Evolutionary conservation across 73 alveolate genomes (phyloP).

Genomic region (Symbiodinium pilosum): DNA sequence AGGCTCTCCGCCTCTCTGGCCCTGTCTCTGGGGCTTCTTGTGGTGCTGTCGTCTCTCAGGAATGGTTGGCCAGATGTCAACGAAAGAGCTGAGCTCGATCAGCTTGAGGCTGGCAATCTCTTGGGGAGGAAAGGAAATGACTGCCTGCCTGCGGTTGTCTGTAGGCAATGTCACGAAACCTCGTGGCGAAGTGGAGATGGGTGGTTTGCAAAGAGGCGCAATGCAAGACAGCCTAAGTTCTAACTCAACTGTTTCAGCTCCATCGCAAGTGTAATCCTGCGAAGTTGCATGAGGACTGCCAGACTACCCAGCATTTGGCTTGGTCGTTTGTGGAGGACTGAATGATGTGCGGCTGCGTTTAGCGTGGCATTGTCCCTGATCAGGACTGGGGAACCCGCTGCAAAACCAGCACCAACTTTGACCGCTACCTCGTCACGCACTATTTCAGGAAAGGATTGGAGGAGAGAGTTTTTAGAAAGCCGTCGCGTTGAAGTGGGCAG

Average conservation of each 20-base stretch:
- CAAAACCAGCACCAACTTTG: conserved; percentile 51
- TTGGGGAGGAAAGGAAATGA: background rate
- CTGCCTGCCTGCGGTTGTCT: too few relatives aligned
- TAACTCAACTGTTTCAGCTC: background rate
- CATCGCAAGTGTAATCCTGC: background rate
- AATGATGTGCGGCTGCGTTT: background rate
- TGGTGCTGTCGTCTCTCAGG: background rate
- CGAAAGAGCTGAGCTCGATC: too few relatives aligned
- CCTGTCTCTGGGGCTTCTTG: too few relatives aligned
- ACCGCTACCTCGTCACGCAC: conserved; percentile 78
- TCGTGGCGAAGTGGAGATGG: conserved; percentile 89
- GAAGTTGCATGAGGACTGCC: conserved; percentile 38
- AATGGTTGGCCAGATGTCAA: conserved; percentile 9
- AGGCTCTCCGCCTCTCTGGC: background rate
- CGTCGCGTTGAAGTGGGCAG: background rate
- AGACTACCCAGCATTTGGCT: conserved; percentile 53
- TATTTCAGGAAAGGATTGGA: conserved; percentile 61
- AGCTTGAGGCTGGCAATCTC: background rate
- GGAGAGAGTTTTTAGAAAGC: background rate
- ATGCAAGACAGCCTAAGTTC: background rate
- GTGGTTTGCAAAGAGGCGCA: conserved; percentile 1
- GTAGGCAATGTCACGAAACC: conserved; percentile 55
- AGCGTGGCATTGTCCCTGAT: background rate
- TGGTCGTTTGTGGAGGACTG: conserved; percentile 70
- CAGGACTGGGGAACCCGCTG: conserved; percentile 85